phyloP scores from a whole-genome alignment of 768 basidiomycete genomes.

The Floccularia luteovirens region DNA sequence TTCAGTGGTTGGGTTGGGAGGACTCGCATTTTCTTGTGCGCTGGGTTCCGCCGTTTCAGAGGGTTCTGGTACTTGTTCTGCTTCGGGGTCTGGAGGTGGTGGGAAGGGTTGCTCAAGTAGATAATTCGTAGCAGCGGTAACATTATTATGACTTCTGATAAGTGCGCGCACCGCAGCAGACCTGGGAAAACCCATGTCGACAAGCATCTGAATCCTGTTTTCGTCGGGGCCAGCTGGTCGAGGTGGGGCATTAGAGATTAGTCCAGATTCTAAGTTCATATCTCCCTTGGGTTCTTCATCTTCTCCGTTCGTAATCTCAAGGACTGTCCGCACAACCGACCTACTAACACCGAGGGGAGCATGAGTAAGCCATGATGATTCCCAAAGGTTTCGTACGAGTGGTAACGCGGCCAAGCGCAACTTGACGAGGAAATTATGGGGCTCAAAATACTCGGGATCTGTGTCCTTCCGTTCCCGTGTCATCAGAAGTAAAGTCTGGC shows the following conservation, averaged over 20 bases:
- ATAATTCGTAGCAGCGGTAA: constrained; percentile 82
- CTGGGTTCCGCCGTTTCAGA: constrained; percentile 14
- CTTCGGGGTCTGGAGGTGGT: constrained; percentile 50
- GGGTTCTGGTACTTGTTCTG: constrained; percentile 35
- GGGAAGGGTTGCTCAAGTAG: constrained; percentile 79
- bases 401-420: constrained; percentile 69
- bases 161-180: constrained; percentile 81
- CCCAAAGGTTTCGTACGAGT: constrained; percentile 66
- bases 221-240: constrained; percentile 59
- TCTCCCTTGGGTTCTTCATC: constrained; percentile 63
- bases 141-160: constrained; percentile 78
- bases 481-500: constrained; percentile 66
- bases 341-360: constrained; percentile 72
- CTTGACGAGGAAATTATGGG: constrained; percentile 80
- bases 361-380: constrained; percentile 71
- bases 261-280: constrained; percentile 15
- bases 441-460: constrained; percentile 75
- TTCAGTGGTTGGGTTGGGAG: constrained; percentile 9
- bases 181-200: constrained; percentile 97
- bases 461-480: constrained; percentile 76
- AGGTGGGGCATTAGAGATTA: constrained; percentile 16
- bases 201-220: constrained; percentile 70
- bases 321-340: constrained; percentile 66
- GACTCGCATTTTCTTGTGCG: constrained; percentile 6
- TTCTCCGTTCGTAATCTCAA: constrained; percentile 79